These are phyloP conservation scores for Lactarius sanguifluus DNA, from an alignment of 768 basidiomycete species.

Conservation along the genomic window DNA sequence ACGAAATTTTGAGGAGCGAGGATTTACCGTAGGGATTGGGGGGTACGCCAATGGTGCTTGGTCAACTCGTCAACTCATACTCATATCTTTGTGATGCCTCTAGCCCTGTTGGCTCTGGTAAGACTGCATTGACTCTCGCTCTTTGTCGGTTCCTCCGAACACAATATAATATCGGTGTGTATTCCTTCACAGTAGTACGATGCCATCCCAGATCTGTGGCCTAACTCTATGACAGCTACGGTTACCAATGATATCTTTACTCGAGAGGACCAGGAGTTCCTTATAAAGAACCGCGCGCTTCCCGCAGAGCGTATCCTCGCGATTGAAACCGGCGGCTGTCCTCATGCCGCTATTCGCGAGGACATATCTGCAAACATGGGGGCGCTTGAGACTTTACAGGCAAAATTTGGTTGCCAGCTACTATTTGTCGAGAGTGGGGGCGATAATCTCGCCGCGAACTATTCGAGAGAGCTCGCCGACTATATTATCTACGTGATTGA, in stretches of 20 bases:
- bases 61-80: not conserved
- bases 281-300: conserved; percentile 90
- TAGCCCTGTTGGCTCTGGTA: conserved; percentile 97
- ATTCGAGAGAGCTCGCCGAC: conserved; percentile 93
- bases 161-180: conserved; percentile 87
- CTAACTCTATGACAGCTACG: conserved; percentile 55
- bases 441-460: conserved; percentile 96
- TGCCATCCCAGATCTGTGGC: conserved; percentile 19
- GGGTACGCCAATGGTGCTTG: conserved; percentile 58
- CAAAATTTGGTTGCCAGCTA: conserved; percentile 84
- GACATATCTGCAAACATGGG: conserved; percentile 98
- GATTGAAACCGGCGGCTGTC: conserved; percentile 97
- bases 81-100: conserved; percentile 9
- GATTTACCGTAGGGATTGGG: conserved; percentile 97
- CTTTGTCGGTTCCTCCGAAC: conserved; percentile 79
- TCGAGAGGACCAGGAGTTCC: conserved; percentile 94
- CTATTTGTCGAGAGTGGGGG: conserved; percentile 96
- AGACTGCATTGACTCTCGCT: conserved; percentile 91
- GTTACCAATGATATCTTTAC: conserved; percentile 99
- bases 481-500: conserved; percentile 96
- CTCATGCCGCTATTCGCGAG: conserved; percentile 97
- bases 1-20: conserved; percentile 88
- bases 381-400: conserved; percentile 91
- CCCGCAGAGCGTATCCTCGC: conserved; percentile 84
- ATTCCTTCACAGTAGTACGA: conserved; percentile 4